A percentile compares a stretch with the other conserved stretches of the same genome.
phyloP scores from a whole-genome alignment of 495 filamentous ascomycete species.

The Neurospora sp. region DNA sequence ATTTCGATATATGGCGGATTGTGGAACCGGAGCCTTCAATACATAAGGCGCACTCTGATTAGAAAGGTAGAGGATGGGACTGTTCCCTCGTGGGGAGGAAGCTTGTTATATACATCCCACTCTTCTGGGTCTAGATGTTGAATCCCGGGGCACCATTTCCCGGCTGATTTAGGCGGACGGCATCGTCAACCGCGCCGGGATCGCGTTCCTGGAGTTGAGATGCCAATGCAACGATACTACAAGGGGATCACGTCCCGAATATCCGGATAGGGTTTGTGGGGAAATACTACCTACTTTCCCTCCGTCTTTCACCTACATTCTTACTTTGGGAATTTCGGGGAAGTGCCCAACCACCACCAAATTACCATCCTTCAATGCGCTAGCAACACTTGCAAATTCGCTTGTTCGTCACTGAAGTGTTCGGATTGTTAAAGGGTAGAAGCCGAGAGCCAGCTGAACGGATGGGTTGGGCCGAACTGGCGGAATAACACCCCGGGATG shows the following conservation, averaged over 20 bases:
- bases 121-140: background rate
- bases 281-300: background rate
- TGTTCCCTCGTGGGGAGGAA: background rate
- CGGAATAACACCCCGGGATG: background rate
- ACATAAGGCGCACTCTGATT: background rate
- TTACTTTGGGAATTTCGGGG: background rate
- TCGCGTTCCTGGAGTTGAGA: background rate
- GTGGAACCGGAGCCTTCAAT: too few relatives aligned
- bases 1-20: background rate
- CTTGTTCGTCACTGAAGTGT: background rate
- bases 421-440: background rate
- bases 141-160: background rate
- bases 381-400: background rate
- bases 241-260: background rate
- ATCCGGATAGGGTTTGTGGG: background rate
- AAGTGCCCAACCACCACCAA: background rate
- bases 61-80: background rate
- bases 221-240: background rate
- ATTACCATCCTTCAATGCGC: background rate
- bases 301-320: too few relatives aligned
- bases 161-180: background rate
- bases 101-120: background rate
- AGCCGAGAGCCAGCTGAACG: background rate
- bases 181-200: background rate
- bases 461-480: background rate